Evolutionary conservation across 2,329 filamentous ascomycete genomes (phyloP), one percentile per base, ranked within the genome.

Genomic region (Aspergillus sojae): DNA sequence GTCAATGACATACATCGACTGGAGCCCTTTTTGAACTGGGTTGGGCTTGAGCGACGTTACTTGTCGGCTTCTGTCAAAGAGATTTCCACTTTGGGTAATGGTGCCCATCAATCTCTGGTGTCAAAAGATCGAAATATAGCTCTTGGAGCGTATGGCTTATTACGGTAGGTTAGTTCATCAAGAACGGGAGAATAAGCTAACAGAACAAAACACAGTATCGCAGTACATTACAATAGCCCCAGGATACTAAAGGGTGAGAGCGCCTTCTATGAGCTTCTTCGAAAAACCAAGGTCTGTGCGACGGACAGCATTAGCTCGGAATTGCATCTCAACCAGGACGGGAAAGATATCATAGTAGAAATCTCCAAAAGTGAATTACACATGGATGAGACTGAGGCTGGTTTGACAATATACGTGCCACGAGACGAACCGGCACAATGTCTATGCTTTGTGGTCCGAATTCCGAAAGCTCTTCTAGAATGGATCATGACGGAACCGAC

Each of bases 251-350:
- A 61, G 10, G 36, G 55, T 41, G 58, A 63, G 30, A 7, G 41
- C 5, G 26, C n/a, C 2, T 62, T 66, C 30, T 66, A 66, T n/a
- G 55, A 62, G 9, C 16, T 50, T 1, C 61, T 65, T 16, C 54
- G 45, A 34, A 58, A 28, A 12, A 58, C 58, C 36, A 45, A 57
- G 6, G 46, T 66, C 41, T 16, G 57, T 14, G 61, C 61, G 21
- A 66, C 64, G 26, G 58, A 66, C 32, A 59, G 58, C n/a, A 62
- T 66, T n/a, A 57, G 14, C 26, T 66, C 64, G 6, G 62, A 63
- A 50, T n/a, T 66, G 30, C 58, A 62, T 30, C 52, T 66, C 14
- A 57, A 62, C 21, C 64, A 66, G 56, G 61, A 64, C 21, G 61
- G 56, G 1, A 62, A 55, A 21, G 64, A 63, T 54, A 58, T 62